A percentile compares a stretch with the other conserved stretches of the same genome.
Conservation (phyloP, 768 basidiomycete species). For the Trametes cinnabarina region DNA sequence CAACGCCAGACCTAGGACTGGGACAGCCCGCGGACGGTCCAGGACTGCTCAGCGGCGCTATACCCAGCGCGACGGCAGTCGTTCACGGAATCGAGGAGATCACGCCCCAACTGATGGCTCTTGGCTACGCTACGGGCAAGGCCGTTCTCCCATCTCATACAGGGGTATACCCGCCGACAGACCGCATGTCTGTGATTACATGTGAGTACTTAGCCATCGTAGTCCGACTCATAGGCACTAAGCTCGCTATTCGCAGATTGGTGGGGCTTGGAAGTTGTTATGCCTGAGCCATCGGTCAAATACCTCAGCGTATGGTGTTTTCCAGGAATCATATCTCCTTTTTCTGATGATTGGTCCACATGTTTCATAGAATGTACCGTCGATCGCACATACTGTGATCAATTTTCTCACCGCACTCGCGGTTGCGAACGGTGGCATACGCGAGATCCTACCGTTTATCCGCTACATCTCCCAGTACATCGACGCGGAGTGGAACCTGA, state of each 20-base stretch:
- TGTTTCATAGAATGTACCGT: slow-evolving; percentile 48
- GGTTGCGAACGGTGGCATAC: slow-evolving; percentile 67
- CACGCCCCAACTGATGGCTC: slow-evolving; percentile 73
- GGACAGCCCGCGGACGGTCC: slow-evolving; percentile 68
- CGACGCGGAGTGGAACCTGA: slow-evolving; percentile 69
- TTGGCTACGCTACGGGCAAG: slow-evolving; percentile 74
- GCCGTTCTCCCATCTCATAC: slow-evolving; percentile 64
- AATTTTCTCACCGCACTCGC: slow-evolving; percentile 75
- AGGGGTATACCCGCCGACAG: slow-evolving; percentile 67
- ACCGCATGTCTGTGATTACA: slow-evolving; percentile 75
- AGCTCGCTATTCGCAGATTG: slow-evolving; percentile 54
- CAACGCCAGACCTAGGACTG: slow-evolving; percentile 62
- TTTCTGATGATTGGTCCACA: too few relatives aligned
- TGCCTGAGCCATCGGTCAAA: slow-evolving; percentile 67
- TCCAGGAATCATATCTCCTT: too few relatives aligned
- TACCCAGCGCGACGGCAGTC: slow-evolving; percentile 74
- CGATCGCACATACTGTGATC: slow-evolving; percentile 60
- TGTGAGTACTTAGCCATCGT: slow-evolving; percentile 46
- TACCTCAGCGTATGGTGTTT: slow-evolving; percentile 51
- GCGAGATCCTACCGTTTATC: slow-evolving; percentile 81
- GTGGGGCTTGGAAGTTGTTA: slow-evolving; percentile 83
- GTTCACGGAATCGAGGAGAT: slow-evolving; percentile 65
- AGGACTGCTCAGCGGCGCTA: slow-evolving; percentile 69
- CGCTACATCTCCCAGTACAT: slow-evolving; percentile 80
- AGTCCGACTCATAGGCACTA: not conserved